Base-by-base conservation (phyloP, 306 rosid species). In the Inga oerstediana region DNA sequence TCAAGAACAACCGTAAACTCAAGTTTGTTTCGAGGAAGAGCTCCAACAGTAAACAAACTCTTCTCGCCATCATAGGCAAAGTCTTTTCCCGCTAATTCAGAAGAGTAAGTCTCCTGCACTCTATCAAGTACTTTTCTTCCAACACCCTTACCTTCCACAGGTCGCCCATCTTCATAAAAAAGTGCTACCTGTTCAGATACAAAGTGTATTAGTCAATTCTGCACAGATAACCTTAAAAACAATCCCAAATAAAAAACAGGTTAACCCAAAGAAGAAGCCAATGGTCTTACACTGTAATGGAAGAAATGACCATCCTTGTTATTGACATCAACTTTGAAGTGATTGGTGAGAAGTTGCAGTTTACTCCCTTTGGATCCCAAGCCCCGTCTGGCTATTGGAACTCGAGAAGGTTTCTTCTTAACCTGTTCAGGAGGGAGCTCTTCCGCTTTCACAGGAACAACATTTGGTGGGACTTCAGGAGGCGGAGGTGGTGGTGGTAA, bases 31-130 rank as follows among this genome's bases (percentile, higher is more conserved):
- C 87, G 83, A 2, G 99, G 98, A 75, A 96, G 99, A 37, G 98
- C 79, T 34, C 99, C 99, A 45, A 93, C 83, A 32, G 99, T 96
- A 67, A 96, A 96, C 82, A 96, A 75, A 74, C 94, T 96, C 84
- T 96, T 93, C 80, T 93, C 99, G 1, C 99, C 99, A 30, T 96
- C 99, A 74, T 96, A 96, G 15, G 99, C 99, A 79, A 96, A 93
- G 71, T 93, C 88, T 84, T 93, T 96, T 52, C 91, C 96, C 44
- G 86, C 90, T 61, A 96, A 67, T 58, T 96, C 98, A 45, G 89
- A 73, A 20, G 70, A 80, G 64, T 96, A 96, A 0, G 99, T 96
- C 76, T 92, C 96, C 75, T 90, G 91, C 66, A 96, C 94, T 80
- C 88, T 86, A 49, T 96, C 98, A 48, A 96, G 86, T 41, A 96